phyloP scores from a whole-genome alignment of 805 yeast species.

The Saccharomycopsis sp. region DNA sequence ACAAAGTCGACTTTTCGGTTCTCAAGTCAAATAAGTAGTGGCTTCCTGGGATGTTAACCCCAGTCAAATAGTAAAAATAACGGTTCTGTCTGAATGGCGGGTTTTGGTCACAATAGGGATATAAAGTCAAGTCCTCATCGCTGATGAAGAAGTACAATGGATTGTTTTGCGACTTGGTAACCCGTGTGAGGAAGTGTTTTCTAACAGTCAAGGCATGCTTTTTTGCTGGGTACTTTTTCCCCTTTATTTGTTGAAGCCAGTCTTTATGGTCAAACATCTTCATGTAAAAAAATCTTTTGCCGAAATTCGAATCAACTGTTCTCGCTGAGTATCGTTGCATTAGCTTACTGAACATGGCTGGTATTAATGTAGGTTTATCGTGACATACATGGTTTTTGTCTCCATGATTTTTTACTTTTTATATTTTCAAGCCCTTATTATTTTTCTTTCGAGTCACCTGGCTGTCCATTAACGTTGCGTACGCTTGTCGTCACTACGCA shows the following conservation, averaged over 20 bases:
- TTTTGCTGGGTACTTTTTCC: conserved; percentile 72
- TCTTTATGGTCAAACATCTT: conserved; percentile 1
- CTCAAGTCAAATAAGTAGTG: conserved; percentile 53
- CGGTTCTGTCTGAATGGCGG: conserved; percentile 82
- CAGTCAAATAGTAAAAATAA: conserved; percentile 81
- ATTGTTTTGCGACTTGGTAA: conserved; percentile 24
- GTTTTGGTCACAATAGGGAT: conserved; percentile 74
- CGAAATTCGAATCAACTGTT: background rate
- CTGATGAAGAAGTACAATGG: conserved; percentile 47
- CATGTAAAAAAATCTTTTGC: background rate
- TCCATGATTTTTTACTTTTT: no score
- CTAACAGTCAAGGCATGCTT: conserved; percentile 57
- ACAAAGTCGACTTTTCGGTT: conserved; percentile 55
- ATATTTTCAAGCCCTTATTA: no score
- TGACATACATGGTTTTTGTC: no score
- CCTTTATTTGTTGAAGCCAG: conserved; percentile 7
- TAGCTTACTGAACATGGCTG: background rate
- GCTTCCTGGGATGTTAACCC: conserved; percentile 74
- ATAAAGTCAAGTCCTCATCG: conserved; percentile 51
- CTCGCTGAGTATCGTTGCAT: background rate
- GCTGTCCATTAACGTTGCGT: no score
- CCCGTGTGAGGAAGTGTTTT: conserved; percentile 30
- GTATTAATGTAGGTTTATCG: no score
- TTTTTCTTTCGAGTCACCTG: no score
- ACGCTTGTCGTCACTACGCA: no score